Conservation (phyloP, 2,329 filamentous ascomycete species). For the Colletotrichum tofieldiae region DNA sequence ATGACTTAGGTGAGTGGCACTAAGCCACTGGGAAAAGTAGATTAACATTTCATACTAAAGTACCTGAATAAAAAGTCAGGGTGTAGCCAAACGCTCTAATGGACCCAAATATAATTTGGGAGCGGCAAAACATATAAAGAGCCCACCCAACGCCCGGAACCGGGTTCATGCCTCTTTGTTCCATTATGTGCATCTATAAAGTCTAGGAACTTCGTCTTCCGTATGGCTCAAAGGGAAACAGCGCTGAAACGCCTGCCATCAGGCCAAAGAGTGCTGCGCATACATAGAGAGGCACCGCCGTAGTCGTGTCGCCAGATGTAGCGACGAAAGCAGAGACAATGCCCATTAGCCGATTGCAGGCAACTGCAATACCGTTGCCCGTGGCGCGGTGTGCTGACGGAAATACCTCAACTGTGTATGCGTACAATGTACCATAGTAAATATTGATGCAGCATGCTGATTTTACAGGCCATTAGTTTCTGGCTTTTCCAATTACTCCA, state of each 20-base stretch:
- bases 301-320: constrained; percentile 72
- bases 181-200: neutral
- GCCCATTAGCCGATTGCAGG: constrained; percentile 81
- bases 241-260: constrained; percentile 70
- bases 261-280: constrained; percentile 76
- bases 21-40: neutral
- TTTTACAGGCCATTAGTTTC: constrained; percentile 48
- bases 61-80: neutral
- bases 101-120: neutral
- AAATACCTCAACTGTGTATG: constrained; percentile 75
- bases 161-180: neutral
- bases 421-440: constrained; percentile 79
- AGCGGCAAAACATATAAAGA: neutral
- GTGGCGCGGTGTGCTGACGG: constrained; percentile 81
- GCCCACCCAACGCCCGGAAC: neutral
- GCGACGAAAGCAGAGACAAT: constrained; percentile 80
- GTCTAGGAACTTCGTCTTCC: constrained; percentile 66
- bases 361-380: constrained; percentile 81
- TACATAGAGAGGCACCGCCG: constrained; percentile 77
- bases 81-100: neutral
- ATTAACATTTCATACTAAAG: neutral
- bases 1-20: neutral
- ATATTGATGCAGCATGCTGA: constrained; percentile 76
- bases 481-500: neutral
- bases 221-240: constrained; percentile 79